Base-by-base conservation (phyloP, 2,329 filamentous ascomycete species). In the Trichoderma pleuroti region DNA sequence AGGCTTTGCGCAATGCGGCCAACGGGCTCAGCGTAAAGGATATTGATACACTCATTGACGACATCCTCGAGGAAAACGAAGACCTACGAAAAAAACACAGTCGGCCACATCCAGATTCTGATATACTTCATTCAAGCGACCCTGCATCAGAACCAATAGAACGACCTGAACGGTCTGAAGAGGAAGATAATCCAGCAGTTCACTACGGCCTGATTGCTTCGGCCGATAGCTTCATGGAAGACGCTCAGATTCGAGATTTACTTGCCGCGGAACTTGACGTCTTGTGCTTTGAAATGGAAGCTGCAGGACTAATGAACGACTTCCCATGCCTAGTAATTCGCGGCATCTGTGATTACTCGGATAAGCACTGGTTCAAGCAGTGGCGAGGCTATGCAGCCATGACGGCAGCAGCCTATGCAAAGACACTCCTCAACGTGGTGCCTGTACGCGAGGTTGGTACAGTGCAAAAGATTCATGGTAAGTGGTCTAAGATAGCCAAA, bases 221-320 rank as follows among this genome's bases (percentile, higher is more conserved):
- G 2, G 28, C 56, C n/a, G 26, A 32, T 7, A 7, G 18, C 16
- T 32, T 59, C n/a, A 59, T 59, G 56, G 28, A 59, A 0, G 28
- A 59, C 28, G 28, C 56, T 59, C 26, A n/a, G 28, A 59, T 21
- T 32, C 26, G 56, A 32, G 56, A 59, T 34, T 34, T 30, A 4
- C 56, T 59, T 4, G 56, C 28, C 5, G 18, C n/a, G 1, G 28
- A 59, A 34, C 26, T n/a, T 7, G 56, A 32, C 0, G 56, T 59
- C 26, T 59, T 59, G 56, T 59, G 56, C 18, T 59, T 59, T 21
- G 56, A 59, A 11, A 59, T 59, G 56, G 56, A 59, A 59, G 56
- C 56, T 7, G 56, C 56, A 34, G 56, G 56, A 7, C 78, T 84
- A 5, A 42, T 42, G 28, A 59, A 59, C 28, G 12, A 5, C 56